Conservation (phyloP, 495 filamentous ascomycete species). For the Aspergillus bertholletiae region DNA sequence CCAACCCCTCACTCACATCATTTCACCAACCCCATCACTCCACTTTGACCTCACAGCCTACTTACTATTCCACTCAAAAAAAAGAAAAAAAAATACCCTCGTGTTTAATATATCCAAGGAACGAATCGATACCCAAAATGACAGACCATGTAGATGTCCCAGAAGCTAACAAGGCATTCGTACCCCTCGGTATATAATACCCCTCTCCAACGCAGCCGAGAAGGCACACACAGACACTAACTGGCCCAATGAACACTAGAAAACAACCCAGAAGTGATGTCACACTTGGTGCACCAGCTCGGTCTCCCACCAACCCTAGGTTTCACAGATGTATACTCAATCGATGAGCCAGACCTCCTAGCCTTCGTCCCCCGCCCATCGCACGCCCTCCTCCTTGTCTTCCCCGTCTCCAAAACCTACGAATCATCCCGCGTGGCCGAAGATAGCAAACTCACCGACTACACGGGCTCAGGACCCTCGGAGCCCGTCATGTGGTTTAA, state of each 20-base stretch:
- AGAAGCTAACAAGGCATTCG: constrained; percentile 43
- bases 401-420: constrained; percentile 72
- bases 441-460: constrained; percentile 52
- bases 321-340: constrained; percentile 81
- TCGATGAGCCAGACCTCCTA: constrained; percentile 75
- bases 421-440: constrained; percentile 61
- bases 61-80: not conserved
- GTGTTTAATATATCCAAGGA: too few species aligned
- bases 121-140: too few species aligned
- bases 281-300: constrained; percentile 67
- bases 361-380: constrained; percentile 80
- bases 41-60: not conserved
- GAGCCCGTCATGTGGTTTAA: constrained; percentile 83
- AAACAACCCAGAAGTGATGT: constrained; percentile 81
- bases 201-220: constrained; percentile 1
- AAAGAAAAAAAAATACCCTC: not conserved
- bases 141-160: constrained; percentile 35
- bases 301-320: constrained; percentile 62
- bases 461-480: constrained; percentile 44
- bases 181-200: constrained; percentile 39
- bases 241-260: constrained; percentile 27
- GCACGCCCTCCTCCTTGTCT: constrained; percentile 78
- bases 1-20: constrained; percentile 9
- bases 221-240: constrained; percentile 10
- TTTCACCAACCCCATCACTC: not conserved